Evolutionary conservation across 768 basidiomycete genomes (phyloP).

Genomic region (Boletus rufocinnamomeus): DNA sequence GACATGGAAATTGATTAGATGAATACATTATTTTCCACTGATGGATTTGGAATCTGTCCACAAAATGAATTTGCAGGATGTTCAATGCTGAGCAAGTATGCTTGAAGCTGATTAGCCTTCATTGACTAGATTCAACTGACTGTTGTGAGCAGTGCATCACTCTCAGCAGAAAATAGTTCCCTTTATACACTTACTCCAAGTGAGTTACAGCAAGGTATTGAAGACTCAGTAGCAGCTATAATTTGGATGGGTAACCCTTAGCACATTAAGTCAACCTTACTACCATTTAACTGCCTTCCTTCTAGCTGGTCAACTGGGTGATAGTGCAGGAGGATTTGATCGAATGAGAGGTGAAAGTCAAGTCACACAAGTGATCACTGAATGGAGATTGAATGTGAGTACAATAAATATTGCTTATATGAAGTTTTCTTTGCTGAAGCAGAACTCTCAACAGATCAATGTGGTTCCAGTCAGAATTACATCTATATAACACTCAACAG

Average conservation of each 20-base stretch:
- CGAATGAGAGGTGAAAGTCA: background rate
- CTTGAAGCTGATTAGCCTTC: background rate
- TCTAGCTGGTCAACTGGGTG: constrained; percentile 14
- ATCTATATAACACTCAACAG: background rate
- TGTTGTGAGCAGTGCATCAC: background rate
- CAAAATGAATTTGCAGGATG: background rate
- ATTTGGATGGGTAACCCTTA: constrained; percentile 14
- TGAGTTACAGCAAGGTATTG: constrained; percentile 4
- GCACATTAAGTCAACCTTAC: too few species aligned
- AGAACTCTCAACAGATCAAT: constrained; percentile 10
- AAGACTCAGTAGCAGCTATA: constrained; percentile 1
- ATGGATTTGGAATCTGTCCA: background rate
- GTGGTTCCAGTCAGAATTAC: constrained; percentile 11
- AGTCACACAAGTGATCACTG: constrained; percentile 9
- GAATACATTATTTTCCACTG: rapidly evolving
- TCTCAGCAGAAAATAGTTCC: background rate
- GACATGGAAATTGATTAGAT: background rate
- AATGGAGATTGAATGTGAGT: constrained; percentile 21
- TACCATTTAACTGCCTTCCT: too few species aligned
- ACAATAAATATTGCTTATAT: background rate
- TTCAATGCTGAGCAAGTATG: background rate
- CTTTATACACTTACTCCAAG: constrained; percentile 2
- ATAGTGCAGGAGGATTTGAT: constrained; percentile 10
- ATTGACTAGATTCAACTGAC: background rate
- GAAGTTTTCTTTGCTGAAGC: background rate